Conservation (phyloP, 2,329 filamentous ascomycete species). For the Aspergillus arachidicola region DNA sequence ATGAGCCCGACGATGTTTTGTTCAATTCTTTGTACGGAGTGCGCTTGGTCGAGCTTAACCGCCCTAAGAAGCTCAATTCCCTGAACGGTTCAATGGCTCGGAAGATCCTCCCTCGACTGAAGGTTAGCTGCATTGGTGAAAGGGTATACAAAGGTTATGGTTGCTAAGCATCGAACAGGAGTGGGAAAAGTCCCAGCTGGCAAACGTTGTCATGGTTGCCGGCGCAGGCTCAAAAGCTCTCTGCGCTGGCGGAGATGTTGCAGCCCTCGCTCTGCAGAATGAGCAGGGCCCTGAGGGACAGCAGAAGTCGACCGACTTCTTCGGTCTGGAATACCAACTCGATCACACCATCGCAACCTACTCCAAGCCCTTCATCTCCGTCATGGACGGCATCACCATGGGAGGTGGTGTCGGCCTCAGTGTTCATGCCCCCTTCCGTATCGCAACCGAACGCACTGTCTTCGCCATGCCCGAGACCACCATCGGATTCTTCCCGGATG, state of each 20-base stretch:
- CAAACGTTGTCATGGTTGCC: constrained; percentile 90
- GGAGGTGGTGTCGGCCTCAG: constrained; percentile 93
- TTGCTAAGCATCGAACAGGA: constrained; percentile 54
- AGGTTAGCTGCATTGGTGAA: constrained; percentile 42
- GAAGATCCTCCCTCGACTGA: constrained; percentile 86
- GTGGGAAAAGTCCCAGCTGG: constrained; percentile 93
- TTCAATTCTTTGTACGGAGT: constrained; percentile 89
- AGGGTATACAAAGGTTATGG: background rate
- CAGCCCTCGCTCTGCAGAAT: constrained; percentile 75
- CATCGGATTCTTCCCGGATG: constrained; percentile 98
- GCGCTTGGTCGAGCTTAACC: constrained; percentile 90
- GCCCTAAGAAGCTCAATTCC: constrained; percentile 87
- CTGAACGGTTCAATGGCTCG: constrained; percentile 92
- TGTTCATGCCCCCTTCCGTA: constrained; percentile 92
- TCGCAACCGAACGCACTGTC: constrained; percentile 91
- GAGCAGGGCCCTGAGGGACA: constrained; percentile 68
- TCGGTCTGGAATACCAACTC: constrained; percentile 91
- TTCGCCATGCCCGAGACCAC: constrained; percentile 99
- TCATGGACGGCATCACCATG: constrained; percentile 99
- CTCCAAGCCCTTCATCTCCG: constrained; percentile 85
- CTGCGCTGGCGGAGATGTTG: constrained; percentile 92
- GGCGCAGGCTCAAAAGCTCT: constrained; percentile 83
- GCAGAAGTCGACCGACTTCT: constrained; percentile 78
- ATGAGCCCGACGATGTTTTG: constrained; percentile 86
- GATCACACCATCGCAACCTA: constrained; percentile 96